A percentile compares a stretch with the other conserved stretches of the same genome.
Conservation (phyloP, 179 eudicot species). For the Heliamphora pulchella region DNA sequence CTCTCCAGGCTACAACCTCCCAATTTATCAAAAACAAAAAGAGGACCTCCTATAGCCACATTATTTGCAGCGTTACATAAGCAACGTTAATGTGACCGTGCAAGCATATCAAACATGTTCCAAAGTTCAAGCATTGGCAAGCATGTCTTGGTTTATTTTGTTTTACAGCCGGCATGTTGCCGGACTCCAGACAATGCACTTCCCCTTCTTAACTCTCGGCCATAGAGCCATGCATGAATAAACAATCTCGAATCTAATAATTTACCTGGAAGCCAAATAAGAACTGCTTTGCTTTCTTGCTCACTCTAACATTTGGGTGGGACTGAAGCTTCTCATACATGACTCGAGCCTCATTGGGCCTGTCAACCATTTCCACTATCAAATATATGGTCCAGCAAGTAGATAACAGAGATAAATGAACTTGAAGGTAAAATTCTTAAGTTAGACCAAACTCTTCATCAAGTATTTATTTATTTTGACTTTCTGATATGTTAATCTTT, state of each 20-base stretch:
- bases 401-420: background rate
- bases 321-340: conserved; percentile 89
- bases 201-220: background rate
- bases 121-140: background rate
- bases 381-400: background rate
- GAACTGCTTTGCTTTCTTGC: conserved; percentile 67
- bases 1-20: too few relatives aligned
- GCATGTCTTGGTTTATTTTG: background rate
- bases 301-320: conserved; percentile 62
- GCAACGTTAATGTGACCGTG: background rate
- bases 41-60: background rate
- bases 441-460: background rate
- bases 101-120: background rate
- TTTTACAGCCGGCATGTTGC: background rate
- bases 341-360: conserved; percentile 60
- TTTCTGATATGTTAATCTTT: background rate
- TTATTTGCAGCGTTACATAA: background rate
- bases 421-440: background rate
- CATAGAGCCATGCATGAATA: background rate
- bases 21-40: too few relatives aligned
- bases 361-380: conserved; percentile 24
- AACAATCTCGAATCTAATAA: conserved; percentile 1
- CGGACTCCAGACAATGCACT: background rate
- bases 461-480: background rate
- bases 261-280: conserved; percentile 69